A percentile compares a stretch with the other conserved stretches of the same genome.
These are phyloP conservation scores for Coemansia aciculifera DNA, from an alignment of 192 early-diverging fungal species.

Conservation along the genomic window DNA sequence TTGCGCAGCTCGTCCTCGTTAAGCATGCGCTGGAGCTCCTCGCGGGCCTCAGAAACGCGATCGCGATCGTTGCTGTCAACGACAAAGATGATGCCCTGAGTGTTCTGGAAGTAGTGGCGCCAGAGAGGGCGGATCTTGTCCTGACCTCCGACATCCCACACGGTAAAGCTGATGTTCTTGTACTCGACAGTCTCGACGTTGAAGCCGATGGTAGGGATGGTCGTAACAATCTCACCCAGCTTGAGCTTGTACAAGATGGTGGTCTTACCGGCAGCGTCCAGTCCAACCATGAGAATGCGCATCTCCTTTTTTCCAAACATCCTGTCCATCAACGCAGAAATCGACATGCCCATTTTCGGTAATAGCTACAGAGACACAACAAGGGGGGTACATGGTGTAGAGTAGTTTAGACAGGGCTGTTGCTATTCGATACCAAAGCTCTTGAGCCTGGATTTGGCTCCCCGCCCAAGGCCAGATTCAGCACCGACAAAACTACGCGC, in stretches of 20 bases:
- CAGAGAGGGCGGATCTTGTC: slow-evolving; percentile 98
- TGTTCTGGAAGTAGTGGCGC: slow-evolving; percentile 99
- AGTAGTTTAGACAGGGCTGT: background rate
- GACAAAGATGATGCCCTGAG: slow-evolving; percentile 96
- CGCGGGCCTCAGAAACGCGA: slow-evolving; percentile 89
- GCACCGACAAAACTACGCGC: background rate
- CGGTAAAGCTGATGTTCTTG: slow-evolving; percentile 97
- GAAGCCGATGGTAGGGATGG: slow-evolving; percentile 98
- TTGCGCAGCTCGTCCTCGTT: slow-evolving; percentile 95
- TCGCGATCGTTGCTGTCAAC: slow-evolving; percentile 97
- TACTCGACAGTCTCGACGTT: slow-evolving; percentile 98
- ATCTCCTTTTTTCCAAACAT: slow-evolving; percentile 93
- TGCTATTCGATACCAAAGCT: background rate
- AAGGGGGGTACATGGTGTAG: background rate
- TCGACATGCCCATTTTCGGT: slow-evolving; percentile 77
- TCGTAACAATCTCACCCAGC: slow-evolving; percentile 98
- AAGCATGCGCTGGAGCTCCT: slow-evolving; percentile 93
- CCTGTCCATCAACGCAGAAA: slow-evolving; percentile 73
- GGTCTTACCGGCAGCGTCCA: slow-evolving; percentile 96
- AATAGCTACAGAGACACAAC: background rate
- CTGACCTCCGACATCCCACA: slow-evolving; percentile 99
- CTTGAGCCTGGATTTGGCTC: background rate
- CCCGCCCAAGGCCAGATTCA: background rate
- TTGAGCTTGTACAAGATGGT: slow-evolving; percentile 99
- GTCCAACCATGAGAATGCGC: slow-evolving; percentile 96